phyloP scores from a whole-genome alignment of 2,329 filamentous ascomycete genomes.

The Colletotrichum sp. region DNA sequence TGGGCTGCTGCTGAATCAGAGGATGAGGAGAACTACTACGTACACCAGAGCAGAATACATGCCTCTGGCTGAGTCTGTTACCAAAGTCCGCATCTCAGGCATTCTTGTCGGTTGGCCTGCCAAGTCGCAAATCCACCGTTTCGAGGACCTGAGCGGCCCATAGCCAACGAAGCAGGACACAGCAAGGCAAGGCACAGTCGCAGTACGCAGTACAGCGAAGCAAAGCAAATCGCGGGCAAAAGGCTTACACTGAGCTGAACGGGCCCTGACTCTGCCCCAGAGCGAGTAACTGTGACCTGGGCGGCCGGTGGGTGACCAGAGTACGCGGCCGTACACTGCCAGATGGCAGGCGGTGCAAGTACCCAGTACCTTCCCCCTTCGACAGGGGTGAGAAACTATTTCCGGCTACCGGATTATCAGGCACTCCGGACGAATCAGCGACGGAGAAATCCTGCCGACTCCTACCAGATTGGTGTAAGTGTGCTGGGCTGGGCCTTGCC shows the following conservation, averaged over 20 bases:
- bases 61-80: not conserved
- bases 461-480: conserved; percentile 32
- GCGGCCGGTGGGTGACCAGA: not conserved
- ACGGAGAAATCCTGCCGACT: conserved; percentile 14
- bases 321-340: not conserved
- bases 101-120: conserved; percentile 19
- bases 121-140: conserved; percentile 14
- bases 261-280: not conserved
- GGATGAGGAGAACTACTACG: not conserved
- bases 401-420: conserved; percentile 34
- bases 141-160: conserved; percentile 13
- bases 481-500: conserved; percentile 23
- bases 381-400: conserved; percentile 5
- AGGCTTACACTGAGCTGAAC: conserved; percentile 5
- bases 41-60: not conserved
- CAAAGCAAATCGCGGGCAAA: not conserved
- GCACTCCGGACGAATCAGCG: conserved; percentile 31
- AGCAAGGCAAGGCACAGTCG: not conserved
- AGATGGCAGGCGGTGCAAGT: conserved; percentile 1
- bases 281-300: not conserved
- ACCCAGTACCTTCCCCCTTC: not conserved
- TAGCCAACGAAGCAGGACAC: not conserved
- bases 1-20: not conserved
- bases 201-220: not conserved
- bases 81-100: not conserved